phyloP scores from a whole-genome alignment of 129 eudicot genomes.

The Lonicera japonica region DNA sequence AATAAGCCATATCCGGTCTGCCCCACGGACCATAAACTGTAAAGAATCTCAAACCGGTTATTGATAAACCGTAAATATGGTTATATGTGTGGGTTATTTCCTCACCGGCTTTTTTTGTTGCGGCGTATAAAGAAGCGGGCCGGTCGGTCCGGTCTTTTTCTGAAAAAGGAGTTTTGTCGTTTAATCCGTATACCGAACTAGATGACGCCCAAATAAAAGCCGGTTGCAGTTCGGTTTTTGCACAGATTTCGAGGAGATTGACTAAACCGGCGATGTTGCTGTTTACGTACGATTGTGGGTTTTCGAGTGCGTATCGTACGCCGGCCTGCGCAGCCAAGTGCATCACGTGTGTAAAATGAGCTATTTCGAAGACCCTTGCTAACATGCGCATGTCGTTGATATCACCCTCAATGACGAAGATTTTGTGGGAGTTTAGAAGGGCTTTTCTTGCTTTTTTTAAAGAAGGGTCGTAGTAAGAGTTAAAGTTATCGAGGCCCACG shows the following conservation, averaged over 20 bases:
- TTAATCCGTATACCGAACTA: constrained; percentile 43
- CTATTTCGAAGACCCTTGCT: too few relatives aligned
- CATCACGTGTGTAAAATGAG: constrained; percentile 37
- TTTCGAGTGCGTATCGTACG: constrained; percentile 38
- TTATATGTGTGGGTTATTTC: background rate
- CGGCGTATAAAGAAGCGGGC: too few relatives aligned
- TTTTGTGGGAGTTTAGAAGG: too few relatives aligned
- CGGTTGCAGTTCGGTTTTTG: constrained; percentile 30
- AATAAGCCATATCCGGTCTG: constrained; percentile 48
- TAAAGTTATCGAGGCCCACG: constrained; percentile 19
- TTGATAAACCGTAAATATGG: constrained; percentile 24
- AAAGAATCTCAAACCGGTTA: constrained; percentile 42
- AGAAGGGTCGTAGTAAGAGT: too few relatives aligned
- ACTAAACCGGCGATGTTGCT: constrained; percentile 42
- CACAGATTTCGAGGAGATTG: constrained; percentile 28
- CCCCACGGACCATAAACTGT: constrained; percentile 55
- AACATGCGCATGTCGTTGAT: too few relatives aligned
- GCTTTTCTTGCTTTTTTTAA: too few relatives aligned
- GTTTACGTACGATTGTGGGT: constrained; percentile 36
- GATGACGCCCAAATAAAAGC: constrained; percentile 43
- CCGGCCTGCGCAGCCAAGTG: constrained; percentile 51
- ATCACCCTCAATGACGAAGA: too few relatives aligned
- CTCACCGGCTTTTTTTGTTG: constrained; percentile 21
- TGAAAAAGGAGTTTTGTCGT: constrained; percentile 25
- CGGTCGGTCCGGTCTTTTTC: too few relatives aligned